Evolutionary conservation across 129 eudicot genomes (phyloP).

Genomic region (Cynara cardunculus): DNA sequence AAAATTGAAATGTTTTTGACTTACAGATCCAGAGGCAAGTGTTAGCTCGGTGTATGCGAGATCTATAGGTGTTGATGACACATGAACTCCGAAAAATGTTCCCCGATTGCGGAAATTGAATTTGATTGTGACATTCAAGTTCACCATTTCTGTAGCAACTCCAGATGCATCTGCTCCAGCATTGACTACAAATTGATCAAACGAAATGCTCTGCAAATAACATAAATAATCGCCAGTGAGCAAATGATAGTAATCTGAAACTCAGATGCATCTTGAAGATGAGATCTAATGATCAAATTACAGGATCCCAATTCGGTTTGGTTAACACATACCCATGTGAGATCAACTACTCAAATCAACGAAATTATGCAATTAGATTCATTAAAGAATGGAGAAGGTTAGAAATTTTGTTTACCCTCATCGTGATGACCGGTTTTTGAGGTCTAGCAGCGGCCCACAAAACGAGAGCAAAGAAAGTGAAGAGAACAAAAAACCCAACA

Average conservation of each 20-base stretch:
- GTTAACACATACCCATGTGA: neutral
- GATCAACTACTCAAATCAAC: neutral
- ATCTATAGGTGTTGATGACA: slow-evolving; percentile 68
- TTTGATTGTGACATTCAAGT: slow-evolving; percentile 65
- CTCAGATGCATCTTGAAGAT: neutral
- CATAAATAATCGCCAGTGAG: neutral
- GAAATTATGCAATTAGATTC: neutral
- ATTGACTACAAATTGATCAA: slow-evolving; percentile 56
- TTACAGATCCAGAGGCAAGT: slow-evolving; percentile 77
- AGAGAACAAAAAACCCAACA: slow-evolving; percentile 69
- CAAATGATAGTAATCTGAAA: neutral
- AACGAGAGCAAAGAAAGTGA: slow-evolving; percentile 74
- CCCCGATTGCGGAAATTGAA: slow-evolving; percentile 65
- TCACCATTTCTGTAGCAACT: slow-evolving; percentile 86
- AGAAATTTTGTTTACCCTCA: slow-evolving; percentile 49
- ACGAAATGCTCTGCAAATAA: slow-evolving; percentile 67
- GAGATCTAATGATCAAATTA: neutral
- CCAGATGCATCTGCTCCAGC: slow-evolving; percentile 82
- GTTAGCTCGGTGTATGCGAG: slow-evolving; percentile 59
- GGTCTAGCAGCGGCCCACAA: slow-evolving; percentile 77
- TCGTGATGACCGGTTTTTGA: slow-evolving; percentile 70
- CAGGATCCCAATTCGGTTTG: slow-evolving; percentile 13
- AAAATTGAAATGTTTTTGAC: neutral
- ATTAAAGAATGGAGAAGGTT: neutral
- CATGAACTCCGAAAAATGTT: slow-evolving; percentile 93